phyloP scores from a whole-genome alignment of 2,329 filamentous ascomycete genomes.

The Cladosporium sp. region DNA sequence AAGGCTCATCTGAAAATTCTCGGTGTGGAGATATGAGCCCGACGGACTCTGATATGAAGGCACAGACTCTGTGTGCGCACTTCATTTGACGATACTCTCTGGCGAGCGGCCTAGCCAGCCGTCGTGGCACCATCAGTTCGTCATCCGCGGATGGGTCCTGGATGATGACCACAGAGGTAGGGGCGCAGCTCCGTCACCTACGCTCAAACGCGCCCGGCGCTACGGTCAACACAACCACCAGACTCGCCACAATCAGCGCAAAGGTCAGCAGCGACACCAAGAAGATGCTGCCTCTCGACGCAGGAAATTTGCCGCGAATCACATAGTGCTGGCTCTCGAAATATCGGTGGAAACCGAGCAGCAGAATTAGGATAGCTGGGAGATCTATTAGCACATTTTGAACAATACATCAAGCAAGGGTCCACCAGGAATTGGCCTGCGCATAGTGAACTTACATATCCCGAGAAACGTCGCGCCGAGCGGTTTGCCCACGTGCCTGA shows the following conservation, averaged over 20 bases:
- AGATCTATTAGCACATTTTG: not conserved
- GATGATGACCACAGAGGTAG: too few relatives aligned
- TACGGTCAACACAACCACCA: constrained; percentile 55
- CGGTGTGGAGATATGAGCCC: too few relatives aligned
- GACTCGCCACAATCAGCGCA: constrained; percentile 51
- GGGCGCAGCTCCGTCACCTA: constrained; percentile 12
- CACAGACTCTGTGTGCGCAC: too few relatives aligned
- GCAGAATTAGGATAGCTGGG: constrained; percentile 61
- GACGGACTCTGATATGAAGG: too few relatives aligned
- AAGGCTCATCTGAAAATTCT: too few relatives aligned
- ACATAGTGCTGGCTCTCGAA: constrained; percentile 75
- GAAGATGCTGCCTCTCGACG: constrained; percentile 67
- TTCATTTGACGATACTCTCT: too few relatives aligned
- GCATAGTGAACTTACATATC: constrained; percentile 40
- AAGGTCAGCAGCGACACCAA: constrained; percentile 60
- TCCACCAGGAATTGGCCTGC: too few relatives aligned
- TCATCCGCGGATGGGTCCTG: too few relatives aligned
- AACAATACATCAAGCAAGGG: too few relatives aligned
- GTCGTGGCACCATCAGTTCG: too few relatives aligned
- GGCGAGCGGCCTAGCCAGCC: too few relatives aligned
- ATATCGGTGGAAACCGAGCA: constrained; percentile 72
- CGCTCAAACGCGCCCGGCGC: constrained; percentile 40
- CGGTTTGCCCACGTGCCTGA: constrained; percentile 60
- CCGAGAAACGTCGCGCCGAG: constrained; percentile 70
- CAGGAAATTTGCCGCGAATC: constrained; percentile 71